Evolutionary conservation across 208 protist genomes (phyloP), one percentile per base, ranked within the genome.

Genomic region (Leishmania lainsoni): DNA sequence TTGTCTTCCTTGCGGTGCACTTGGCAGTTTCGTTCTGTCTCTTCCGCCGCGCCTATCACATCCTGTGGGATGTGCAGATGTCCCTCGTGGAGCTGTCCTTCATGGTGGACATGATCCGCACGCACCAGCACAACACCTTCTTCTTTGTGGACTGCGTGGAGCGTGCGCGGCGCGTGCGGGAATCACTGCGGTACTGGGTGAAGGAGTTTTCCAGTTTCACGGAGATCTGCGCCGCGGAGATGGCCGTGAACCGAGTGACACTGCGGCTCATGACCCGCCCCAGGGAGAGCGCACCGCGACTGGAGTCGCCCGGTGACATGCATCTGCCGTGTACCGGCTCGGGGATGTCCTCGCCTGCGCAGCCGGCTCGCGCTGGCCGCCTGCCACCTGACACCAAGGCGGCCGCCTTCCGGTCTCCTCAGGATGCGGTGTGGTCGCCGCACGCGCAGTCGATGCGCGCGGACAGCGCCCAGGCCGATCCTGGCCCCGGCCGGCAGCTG

Each of bases 101-200:
- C 45, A 69, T 79, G 61, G 29, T 65, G 3, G 84, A 84, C 14
- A 48, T 81, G 66, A 20, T 68, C 56, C 39, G 69, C 20, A 39
- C 22, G 3, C 45, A 70, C 54, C 52, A 48, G 22, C 63, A 56
- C 58, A 56, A 66, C 12, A 81, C 70, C 42, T 81, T 70, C 29
- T 81, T 81, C 56, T 81, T 76, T 32, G 78, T 81, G 16, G 78
- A 76, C 66, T 81, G 54, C 6, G 78, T 76, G 69, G 20, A 52
- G 78, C 78, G 69, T 8, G 78, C 78, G n/a, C 78, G 54, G 5
- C 0, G 56, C 29, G 68, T 70, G 12, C 35, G 32, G n/a, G 78
- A 32, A 32, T 81, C 20, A 2, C 48, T 29, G 70, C 78, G 78
- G 56, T 81, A 76, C 69, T 81, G 78, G 78, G 45, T 81, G 42